Conservation (phyloP, 306 rosid genomes). For the Cucurbita maxima region DNA sequence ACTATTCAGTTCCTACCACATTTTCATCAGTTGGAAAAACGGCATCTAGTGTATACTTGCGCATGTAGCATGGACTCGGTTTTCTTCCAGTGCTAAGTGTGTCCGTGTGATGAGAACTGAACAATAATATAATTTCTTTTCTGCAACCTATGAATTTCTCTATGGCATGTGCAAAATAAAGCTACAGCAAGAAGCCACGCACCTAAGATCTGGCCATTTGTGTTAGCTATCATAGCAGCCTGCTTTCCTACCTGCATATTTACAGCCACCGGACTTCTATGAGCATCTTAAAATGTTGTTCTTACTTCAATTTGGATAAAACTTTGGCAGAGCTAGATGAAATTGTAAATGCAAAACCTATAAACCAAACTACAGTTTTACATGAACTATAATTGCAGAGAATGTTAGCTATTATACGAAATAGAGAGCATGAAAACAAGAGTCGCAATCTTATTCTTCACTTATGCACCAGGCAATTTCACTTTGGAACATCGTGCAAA, state of each 20-base stretch:
- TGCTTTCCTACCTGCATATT: background rate
- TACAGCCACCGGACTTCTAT: background rate
- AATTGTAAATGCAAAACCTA: background rate
- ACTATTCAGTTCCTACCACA: background rate
- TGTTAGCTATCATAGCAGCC: background rate
- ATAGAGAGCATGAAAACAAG: background rate
- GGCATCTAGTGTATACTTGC: background rate
- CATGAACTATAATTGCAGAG: background rate
- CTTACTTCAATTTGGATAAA: background rate
- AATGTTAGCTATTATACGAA: background rate
- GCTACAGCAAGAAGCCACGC: background rate
- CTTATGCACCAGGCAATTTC: background rate
- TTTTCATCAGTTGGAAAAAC: background rate
- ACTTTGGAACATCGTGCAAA: background rate
- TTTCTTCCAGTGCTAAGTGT: background rate
- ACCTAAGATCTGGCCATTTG: background rate
- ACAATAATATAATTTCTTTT: background rate
- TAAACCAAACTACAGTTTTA: background rate
- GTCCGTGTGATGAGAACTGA: background rate
- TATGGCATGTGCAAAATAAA: background rate
- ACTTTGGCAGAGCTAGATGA: background rate
- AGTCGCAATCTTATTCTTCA: background rate
- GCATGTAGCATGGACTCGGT: background rate
- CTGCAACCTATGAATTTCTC: background rate
- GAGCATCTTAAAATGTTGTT: background rate